Conservation (phyloP, 1,139 yeast genomes). For the Wickerhamomyces sp. region DNA sequence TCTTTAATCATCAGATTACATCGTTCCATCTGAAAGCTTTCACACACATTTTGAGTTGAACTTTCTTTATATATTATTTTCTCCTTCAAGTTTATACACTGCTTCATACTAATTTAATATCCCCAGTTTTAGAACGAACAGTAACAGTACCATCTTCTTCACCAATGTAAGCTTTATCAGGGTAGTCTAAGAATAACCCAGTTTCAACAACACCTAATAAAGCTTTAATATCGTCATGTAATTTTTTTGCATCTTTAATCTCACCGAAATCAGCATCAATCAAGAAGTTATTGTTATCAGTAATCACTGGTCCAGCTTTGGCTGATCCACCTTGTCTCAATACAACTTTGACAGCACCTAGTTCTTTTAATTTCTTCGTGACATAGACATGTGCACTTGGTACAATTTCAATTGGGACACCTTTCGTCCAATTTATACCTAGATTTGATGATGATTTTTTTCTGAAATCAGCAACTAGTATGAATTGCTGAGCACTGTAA, state of each 20-base stretch:
- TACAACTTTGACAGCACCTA: slow-evolving; percentile 64
- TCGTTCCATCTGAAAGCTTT: too few relatives aligned
- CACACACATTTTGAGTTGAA: too few relatives aligned
- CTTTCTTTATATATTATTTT: too few relatives aligned
- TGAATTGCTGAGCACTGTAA: slow-evolving; percentile 65
- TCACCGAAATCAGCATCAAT: slow-evolving; percentile 92
- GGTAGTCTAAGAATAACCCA: slow-evolving; percentile 73
- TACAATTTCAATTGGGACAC: slow-evolving; percentile 93
- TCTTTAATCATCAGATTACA: too few relatives aligned
- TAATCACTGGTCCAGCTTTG: slow-evolving; percentile 97
- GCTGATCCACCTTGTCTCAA: slow-evolving; percentile 86
- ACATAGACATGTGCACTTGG: slow-evolving; percentile 86
- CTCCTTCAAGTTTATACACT: background rate
- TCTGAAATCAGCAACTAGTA: slow-evolving; percentile 90
- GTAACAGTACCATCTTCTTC: slow-evolving; percentile 65
- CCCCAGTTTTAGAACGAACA: slow-evolving; percentile 24
- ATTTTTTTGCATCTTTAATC: slow-evolving; percentile 51
- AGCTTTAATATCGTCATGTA: slow-evolving; percentile 63
- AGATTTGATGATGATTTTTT: slow-evolving; percentile 62
- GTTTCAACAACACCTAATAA: slow-evolving; percentile 96
- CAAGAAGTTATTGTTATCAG: slow-evolving; percentile 92
- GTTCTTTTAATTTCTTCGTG: slow-evolving; percentile 46
- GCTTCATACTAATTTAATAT: slow-evolving; percentile 5
- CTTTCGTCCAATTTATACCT: slow-evolving; percentile 83
- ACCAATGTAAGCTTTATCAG: slow-evolving; percentile 83